Evolutionary conservation across 805 yeast species (phyloP).

Genomic region (Metschnikowia proteae): DNA sequence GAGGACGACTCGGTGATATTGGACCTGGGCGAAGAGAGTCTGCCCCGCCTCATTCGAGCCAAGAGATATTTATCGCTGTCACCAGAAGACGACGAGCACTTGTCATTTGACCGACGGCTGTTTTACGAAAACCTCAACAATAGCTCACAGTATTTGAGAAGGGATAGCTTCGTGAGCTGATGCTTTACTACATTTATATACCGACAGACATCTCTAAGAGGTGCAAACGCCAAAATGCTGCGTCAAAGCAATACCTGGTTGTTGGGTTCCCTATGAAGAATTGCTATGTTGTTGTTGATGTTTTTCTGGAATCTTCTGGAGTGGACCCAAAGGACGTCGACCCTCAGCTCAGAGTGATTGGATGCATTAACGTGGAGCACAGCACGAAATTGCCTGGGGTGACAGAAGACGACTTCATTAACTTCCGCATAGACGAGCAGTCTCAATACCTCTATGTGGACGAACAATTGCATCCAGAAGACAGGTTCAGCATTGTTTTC

Average conservation of each 20-base stretch:
- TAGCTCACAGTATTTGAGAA: constrained; percentile 39
- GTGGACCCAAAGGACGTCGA: constrained; percentile 2
- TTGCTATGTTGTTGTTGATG: constrained; percentile 22
- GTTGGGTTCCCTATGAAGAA: constrained; percentile 26
- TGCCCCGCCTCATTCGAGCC: neutral
- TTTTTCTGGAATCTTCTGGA: neutral
- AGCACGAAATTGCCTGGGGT: neutral
- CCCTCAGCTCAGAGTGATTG: constrained; percentile 6
- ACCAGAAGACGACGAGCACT: constrained; percentile 11
- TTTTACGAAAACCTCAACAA: constrained; percentile 33
- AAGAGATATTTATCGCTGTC: constrained; percentile 7
- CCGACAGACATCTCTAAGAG: constrained; percentile 29
- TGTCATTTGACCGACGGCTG: constrained; percentile 16
- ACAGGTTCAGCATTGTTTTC: constrained; percentile 22
- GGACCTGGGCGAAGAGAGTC: constrained; percentile 1
- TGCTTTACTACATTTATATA: constrained; percentile 30
- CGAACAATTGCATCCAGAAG: neutral
- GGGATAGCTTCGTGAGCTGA: constrained; percentile 36
- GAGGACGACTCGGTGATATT: neutral
- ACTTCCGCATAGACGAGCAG: constrained; percentile 4
- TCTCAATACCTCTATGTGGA: constrained; percentile 10
- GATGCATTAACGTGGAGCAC: neutral
- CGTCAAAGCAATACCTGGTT: constrained; percentile 7
- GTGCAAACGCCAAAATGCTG: neutral
- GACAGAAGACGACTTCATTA: neutral